Percentiles rank a stretch among this genome's conserved stretches.
Conservation (phyloP, 73 alveolate genomes). For the Breviolum minutum region DNA sequence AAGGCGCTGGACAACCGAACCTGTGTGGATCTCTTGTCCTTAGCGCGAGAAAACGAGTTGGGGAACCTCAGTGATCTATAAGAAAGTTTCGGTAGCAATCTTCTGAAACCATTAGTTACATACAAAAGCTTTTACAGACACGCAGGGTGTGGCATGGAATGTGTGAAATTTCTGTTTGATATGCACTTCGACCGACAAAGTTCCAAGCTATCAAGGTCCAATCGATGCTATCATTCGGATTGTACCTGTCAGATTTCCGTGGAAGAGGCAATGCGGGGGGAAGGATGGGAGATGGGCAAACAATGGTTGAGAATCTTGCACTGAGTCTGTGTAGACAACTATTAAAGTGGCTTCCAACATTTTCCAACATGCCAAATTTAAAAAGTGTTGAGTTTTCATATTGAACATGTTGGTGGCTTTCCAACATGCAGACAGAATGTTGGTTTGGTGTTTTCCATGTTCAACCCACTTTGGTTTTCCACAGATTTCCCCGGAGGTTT, state of each 20-base stretch:
- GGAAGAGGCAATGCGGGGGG: constrained; percentile 53
- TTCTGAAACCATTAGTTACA: too few relatives aligned
- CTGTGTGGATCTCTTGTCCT: constrained; percentile 61
- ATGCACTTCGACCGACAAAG: neutral
- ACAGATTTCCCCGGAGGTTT: too few relatives aligned
- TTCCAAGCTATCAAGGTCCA: constrained; percentile 7
- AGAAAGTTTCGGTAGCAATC: neutral
- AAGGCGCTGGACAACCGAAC: neutral
- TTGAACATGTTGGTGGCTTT: too few relatives aligned
- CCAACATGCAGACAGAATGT: too few relatives aligned
- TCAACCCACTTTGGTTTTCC: too few relatives aligned
- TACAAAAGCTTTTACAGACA: neutral
- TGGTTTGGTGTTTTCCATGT: too few relatives aligned
- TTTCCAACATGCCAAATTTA: too few relatives aligned
- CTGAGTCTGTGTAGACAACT: too few relatives aligned
- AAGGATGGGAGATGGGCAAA: neutral
- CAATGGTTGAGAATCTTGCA: too few relatives aligned
- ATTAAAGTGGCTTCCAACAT: too few relatives aligned
- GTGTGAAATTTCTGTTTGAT: neutral
- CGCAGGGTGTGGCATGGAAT: neutral
- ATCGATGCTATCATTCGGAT: constrained; percentile 6
- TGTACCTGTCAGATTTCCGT: constrained; percentile 59
- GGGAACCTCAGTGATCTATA: neutral
- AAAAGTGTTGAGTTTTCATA: too few relatives aligned
- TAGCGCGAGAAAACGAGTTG: constrained; percentile 37